Conservation (phyloP, 352 stramenopile species). For the Blastocystis sp. region DNA sequence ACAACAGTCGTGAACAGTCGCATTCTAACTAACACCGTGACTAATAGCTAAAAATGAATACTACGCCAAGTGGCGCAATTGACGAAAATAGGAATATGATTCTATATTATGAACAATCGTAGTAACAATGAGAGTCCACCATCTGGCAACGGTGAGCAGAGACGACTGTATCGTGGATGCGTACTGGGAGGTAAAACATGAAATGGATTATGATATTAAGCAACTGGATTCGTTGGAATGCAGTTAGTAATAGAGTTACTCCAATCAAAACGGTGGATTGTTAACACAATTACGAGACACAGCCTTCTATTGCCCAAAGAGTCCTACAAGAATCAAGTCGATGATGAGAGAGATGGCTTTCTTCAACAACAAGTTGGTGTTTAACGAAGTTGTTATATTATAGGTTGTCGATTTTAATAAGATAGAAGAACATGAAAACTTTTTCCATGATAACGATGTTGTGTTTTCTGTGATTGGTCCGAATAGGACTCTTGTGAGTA, state of each 20-base stretch:
- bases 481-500: background rate
- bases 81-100: too few species aligned
- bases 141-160: background rate
- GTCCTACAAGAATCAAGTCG: background rate
- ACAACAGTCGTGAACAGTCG: too few species aligned
- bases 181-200: background rate
- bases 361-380: background rate
- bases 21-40: too few species aligned
- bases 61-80: too few species aligned
- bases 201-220: background rate
- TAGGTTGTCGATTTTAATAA: background rate
- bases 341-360: background rate
- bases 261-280: background rate
- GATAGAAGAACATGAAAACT: background rate
- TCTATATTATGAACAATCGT: too few species aligned
- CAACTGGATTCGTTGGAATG: background rate
- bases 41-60: too few species aligned
- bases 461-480: background rate
- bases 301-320: background rate
- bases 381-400: background rate
- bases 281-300: background rate
- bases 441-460: background rate
- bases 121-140: too few species aligned
- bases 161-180: background rate
- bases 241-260: background rate